Evolutionary conservation across 2,329 filamentous ascomycete genomes (phyloP), one percentile per base, ranked within the genome.

Genomic region (Fusarium musae): DNA sequence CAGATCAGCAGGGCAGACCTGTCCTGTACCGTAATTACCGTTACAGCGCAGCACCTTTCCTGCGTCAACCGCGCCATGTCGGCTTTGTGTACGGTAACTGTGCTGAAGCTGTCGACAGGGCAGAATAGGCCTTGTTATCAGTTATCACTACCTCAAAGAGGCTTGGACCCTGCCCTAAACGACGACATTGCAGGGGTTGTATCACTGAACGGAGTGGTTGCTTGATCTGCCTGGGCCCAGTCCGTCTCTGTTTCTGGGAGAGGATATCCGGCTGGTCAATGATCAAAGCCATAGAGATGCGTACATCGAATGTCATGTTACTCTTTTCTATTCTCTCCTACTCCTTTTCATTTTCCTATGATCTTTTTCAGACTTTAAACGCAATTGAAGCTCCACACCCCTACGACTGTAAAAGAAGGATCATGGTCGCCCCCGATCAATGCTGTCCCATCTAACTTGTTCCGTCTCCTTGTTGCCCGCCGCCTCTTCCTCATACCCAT

Each of bases 221-320:
- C 32, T 52, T 52, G 47, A 52, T 36, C 63, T 59, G 46, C 26
- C 52, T 39, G 23, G 50, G 26, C 37, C 50, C 34, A 26, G 49
- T 26, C 49, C 26, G 30, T 23, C 19, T 26, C 16, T 42, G 26
- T 36, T 39, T 59, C 44, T 66, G 36, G 21, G 26, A 43, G 15
- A 65, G 59, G 47, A 28, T 39, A 32, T 43, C 54, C 46, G 56
- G 40, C 39, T 44, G 53, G 47, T 53, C 56, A 23, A 60, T 74
- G 71, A 74, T 71, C 67, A 63, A 61, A 69, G 54, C 23, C 71
- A 74, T 59, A 47, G 43, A 21, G 44, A 72, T 74, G 71, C 71
- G 59, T 59, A 64, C 68, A 74, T 73, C 71, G 59, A 69, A 73
- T 74, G 71, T 73, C 71, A 61, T 66, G 62, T 23, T 53, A 64